Base-by-base conservation (phyloP, 148 eudicot genomes). In the Chenopodium formosanum region DNA sequence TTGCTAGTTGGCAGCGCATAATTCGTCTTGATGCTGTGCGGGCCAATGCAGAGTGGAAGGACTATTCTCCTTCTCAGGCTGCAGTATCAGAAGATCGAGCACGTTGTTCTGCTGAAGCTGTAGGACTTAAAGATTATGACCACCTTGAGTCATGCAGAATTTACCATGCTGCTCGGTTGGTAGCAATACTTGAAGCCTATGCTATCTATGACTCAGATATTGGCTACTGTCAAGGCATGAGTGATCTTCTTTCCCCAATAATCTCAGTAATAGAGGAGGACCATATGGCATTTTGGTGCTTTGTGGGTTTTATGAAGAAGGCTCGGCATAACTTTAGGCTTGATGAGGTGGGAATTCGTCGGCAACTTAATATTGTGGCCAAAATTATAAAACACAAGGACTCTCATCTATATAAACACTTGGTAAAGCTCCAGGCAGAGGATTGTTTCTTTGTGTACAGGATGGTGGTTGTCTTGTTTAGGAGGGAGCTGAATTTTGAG, bases 141-240 rank as follows among this genome's bases (percentile, higher is more conserved):
- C 93, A 96, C 79, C 96, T 96, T 32, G 93, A 91, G 69, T 88
- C 97, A 2, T 81, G 82, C 78, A 85, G 93, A 82, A 89, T 94
- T 72, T 96, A 88, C 89, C 99, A 96, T 82, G 98, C 99, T 79
- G 91, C 99, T 47, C 89, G 99, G 72, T 83, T 96, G 60, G 98
- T 96, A 71, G 94, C 98, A 56, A 89, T 96, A 69, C 95, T 96
- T 2, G 99, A 96, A 91, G 99, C 99, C 48, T 96, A 96, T 63
- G 97, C 98, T 32, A 80, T 96, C 17, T 92, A 90, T 78, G 99
- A 96, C 86, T 87, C 94, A 4, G 99, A 96, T 87, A 96, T 94
- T 56, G 99, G 99, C 12, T 96, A 96, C 76, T 96, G 99, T 80
- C 99, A 96, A 53, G 99, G 99, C 62, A 96, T 96, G 99, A 96